phyloP scores from a whole-genome alignment of 108 stramenopile species.

The Pseudonitzschia multistriata region DNA sequence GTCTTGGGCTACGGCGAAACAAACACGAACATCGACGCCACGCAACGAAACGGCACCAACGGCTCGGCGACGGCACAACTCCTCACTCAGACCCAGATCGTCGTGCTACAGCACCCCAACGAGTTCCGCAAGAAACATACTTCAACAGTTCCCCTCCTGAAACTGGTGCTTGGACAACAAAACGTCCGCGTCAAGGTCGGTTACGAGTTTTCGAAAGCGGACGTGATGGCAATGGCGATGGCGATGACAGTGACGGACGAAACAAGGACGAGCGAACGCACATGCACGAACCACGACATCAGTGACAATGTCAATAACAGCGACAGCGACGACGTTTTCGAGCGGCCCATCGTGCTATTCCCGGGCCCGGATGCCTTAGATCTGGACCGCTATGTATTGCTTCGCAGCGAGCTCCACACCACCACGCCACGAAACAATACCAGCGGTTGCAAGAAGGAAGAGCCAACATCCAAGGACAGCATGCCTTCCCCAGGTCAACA shows the following conservation, averaged over 20 bases:
- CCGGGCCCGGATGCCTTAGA: slow-evolving; percentile 49
- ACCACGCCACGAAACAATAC: too few species aligned
- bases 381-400: slow-evolving; percentile 29
- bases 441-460: too few species aligned
- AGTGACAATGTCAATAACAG: neutral
- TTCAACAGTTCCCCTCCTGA: slow-evolving; percentile 52
- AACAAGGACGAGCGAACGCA: neutral
- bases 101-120: slow-evolving; percentile 55
- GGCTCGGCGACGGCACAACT: slow-evolving; percentile 21
- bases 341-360: slow-evolving; percentile 40
- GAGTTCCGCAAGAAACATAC: slow-evolving; percentile 54
- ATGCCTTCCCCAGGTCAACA: neutral
- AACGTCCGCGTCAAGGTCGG: slow-evolving; percentile 43
- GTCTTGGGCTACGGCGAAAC: too few species aligned
- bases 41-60: slow-evolving; percentile 4
- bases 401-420: neutral
- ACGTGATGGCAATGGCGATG: neutral
- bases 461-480: too few species aligned
- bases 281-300: too few species aligned
- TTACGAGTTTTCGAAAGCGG: slow-evolving; percentile 29
- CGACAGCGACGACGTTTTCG: slow-evolving; percentile 11
- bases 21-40: neutral
- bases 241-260: too few species aligned
- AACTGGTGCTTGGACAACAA: slow-evolving; percentile 33
- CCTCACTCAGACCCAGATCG: slow-evolving; percentile 17